These are phyloP conservation scores for Xylaria hypoxylon DNA, from an alignment of 2,329 filamentous ascomycete species.

Conservation along the genomic window DNA sequence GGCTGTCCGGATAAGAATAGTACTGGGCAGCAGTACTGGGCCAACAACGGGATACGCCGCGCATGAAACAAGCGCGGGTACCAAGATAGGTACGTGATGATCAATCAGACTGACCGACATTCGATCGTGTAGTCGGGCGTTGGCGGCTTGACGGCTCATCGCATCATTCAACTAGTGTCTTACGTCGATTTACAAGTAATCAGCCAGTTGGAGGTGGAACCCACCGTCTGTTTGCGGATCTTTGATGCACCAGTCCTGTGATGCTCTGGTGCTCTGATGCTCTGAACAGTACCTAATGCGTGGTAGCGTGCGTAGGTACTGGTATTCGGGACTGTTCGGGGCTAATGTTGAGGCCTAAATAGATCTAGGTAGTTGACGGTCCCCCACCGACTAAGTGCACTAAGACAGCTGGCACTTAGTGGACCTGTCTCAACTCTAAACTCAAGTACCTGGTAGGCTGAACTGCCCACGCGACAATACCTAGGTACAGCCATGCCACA, in stretches of 20 bases:
- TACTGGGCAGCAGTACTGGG: neutral
- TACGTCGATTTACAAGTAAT: constrained; percentile 30
- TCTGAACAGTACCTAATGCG: too few species aligned
- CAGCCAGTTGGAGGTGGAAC: too few species aligned
- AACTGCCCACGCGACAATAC: constrained; percentile 16
- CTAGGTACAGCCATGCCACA: too few species aligned
- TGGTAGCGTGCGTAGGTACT: neutral
- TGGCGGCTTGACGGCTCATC: constrained; percentile 30
- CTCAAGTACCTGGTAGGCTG: neutral
- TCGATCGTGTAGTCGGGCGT: constrained; percentile 8
- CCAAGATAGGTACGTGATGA: neutral
- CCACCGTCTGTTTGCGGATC: too few species aligned
- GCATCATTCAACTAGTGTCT: constrained; percentile 33
- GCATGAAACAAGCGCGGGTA: neutral
- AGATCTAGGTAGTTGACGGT: neutral
- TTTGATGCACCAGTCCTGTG: too few species aligned
- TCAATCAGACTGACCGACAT: constrained; percentile 29
- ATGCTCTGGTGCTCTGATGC: too few species aligned
- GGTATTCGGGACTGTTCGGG: neutral
- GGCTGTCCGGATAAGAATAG: neutral
- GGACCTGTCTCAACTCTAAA: constrained; percentile 2
- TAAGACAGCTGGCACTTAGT: constrained; percentile 15
- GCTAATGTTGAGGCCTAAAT: neutral
- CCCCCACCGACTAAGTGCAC: constrained; percentile 2
- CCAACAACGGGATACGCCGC: constrained; percentile 2